Conservation (phyloP, 2,329 filamentous ascomycete species). For the Chrysoporthe puriensis region DNA sequence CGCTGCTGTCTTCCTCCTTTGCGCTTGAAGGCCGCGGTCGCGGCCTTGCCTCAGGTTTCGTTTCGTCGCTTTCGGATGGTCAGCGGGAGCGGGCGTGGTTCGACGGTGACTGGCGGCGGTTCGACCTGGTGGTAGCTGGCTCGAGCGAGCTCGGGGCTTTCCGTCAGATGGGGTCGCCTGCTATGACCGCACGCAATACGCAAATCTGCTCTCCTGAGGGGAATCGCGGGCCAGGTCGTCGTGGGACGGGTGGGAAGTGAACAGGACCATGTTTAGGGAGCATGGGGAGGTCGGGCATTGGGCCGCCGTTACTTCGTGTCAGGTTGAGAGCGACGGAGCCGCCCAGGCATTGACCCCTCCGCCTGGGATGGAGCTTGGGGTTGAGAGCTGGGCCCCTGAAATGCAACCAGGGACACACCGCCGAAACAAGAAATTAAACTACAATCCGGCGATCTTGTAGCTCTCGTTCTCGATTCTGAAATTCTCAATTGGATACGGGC, state of each 20-base stretch:
- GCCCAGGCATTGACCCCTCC: constrained; percentile 14
- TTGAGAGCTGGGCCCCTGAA: constrained; percentile 18
- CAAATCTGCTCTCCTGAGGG: neutral
- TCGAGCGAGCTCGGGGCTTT: neutral
- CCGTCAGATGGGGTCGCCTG: neutral
- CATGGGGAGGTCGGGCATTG: constrained; percentile 10
- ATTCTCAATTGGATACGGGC: neutral
- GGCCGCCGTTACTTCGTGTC: constrained; percentile 15
- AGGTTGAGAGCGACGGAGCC: constrained; percentile 19
- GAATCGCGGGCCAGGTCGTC: neutral
- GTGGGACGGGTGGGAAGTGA: constrained; percentile 9
- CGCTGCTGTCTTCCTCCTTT: neutral
- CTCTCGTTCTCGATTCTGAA: neutral
- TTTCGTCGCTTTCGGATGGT: constrained; percentile 18
- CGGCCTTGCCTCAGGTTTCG: constrained; percentile 15
- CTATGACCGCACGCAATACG: neutral
- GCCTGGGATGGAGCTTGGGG: constrained; percentile 15
- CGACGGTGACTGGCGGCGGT: neutral
- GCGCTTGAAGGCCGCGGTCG: constrained; percentile 6
- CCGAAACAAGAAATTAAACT: constrained; percentile 1
- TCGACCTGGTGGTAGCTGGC: neutral
- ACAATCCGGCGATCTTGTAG: constrained; percentile 5
- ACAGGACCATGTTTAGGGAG: constrained; percentile 11
- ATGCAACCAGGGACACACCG: constrained; percentile 14
- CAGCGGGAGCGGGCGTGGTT: neutral